phyloP scores from a whole-genome alignment of 371 early-diverging fungal species.

The Rhizomucor pusillus region DNA sequence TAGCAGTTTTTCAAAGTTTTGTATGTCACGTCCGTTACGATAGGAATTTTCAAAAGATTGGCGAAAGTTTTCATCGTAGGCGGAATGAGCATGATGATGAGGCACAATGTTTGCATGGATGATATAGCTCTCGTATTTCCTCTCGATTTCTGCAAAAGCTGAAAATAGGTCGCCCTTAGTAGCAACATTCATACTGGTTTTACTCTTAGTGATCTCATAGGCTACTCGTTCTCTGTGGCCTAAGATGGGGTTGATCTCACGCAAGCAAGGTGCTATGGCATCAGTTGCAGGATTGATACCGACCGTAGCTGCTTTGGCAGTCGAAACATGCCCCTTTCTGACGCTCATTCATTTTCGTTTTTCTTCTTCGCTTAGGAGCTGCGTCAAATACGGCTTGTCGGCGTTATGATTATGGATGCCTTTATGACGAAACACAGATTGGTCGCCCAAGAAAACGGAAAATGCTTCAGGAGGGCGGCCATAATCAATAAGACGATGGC shows the following conservation, averaged over 20 bases:
- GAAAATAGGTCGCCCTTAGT: neutral
- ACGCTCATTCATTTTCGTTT: neutral
- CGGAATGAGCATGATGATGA: neutral
- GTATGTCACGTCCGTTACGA: conserved; percentile 1
- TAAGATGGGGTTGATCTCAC: neutral
- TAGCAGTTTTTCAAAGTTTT: neutral
- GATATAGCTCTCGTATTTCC: neutral
- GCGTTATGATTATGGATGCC: neutral
- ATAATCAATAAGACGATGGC: too few species aligned
- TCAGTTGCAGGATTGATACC: neutral
- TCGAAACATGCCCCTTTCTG: neutral
- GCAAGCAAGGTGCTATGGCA: neutral
- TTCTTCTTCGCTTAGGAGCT: neutral
- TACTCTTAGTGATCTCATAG: neutral
- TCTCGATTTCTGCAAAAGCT: neutral
- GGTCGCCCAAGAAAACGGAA: too few species aligned
- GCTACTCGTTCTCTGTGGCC: neutral
- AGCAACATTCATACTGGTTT: neutral
- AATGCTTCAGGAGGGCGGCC: too few species aligned
- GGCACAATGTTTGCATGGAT: neutral
- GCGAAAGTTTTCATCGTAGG: neutral
- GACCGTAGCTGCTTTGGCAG: neutral
- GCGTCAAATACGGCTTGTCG: neutral
- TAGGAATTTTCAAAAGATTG: neutral
- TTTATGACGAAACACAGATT: neutral